phyloP scores from a whole-genome alignment of 768 basidiomycete species.

The Pleurotus sapidus region DNA sequence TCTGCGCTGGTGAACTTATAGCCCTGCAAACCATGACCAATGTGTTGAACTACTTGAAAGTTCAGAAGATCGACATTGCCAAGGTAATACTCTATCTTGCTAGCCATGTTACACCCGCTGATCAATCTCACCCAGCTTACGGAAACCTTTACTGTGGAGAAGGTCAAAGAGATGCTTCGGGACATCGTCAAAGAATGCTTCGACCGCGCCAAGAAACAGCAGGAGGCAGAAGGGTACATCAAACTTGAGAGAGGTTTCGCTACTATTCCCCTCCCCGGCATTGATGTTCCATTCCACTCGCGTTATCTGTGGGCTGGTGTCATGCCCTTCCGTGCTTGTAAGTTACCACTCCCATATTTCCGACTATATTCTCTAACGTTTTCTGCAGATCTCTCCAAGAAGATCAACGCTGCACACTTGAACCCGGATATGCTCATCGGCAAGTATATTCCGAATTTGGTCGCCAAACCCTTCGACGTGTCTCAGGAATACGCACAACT shows the following conservation, averaged over 20 bases:
- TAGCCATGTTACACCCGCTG: constrained; percentile 4
- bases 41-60: constrained; percentile 93
- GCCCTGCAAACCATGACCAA: constrained; percentile 94
- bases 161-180: constrained; percentile 93
- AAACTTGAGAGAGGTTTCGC: constrained; percentile 96
- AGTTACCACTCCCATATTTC: constrained; percentile 27
- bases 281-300: constrained; percentile 99
- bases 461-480: constrained; percentile 84
- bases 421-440: constrained; percentile 94
- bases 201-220: constrained; percentile 72
- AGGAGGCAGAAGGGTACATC: constrained; percentile 79
- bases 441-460: constrained; percentile 96
- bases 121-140: constrained; percentile 54
- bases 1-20: constrained; percentile 95
- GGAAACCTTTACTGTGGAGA: constrained; percentile 83
- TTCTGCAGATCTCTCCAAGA: constrained; percentile 85
- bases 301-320: constrained; percentile 99
- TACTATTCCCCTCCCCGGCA: constrained; percentile 92
- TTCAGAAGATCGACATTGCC: constrained; percentile 91
- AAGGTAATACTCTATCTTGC: constrained; percentile 49
- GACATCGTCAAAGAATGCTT: constrained; percentile 88
- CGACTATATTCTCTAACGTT: background rate
- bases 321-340: constrained; percentile 94
- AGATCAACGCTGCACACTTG: constrained; percentile 88
- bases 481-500: constrained; percentile 86